A percentile compares a stretch with the other conserved stretches of the same genome.
Conservation (phyloP, 352 stramenopile genomes). For the Phytophthora citricola region DNA sequence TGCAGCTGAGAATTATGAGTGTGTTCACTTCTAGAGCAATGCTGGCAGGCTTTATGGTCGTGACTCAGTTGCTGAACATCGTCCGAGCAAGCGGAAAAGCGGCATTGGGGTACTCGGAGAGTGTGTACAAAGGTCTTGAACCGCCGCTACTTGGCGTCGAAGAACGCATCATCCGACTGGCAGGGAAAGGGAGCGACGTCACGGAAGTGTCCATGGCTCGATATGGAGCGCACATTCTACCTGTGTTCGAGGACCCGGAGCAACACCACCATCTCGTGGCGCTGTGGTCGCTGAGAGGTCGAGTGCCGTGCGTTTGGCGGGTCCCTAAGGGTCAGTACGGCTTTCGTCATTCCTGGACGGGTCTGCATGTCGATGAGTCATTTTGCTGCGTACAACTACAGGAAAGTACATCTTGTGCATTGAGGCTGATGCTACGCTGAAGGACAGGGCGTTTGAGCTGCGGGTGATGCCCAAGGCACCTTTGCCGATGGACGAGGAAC, state of each 20-base stretch:
- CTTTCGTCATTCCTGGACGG: conserved; percentile 67
- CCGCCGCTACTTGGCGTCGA: conserved; percentile 58
- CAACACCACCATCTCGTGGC: conserved; percentile 56
- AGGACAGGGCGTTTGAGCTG: conserved; percentile 60
- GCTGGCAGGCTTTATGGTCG: conserved; percentile 68
- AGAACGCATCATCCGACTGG: conserved; percentile 69
- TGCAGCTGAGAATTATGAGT: conserved; percentile 50
- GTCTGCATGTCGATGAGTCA: conserved; percentile 50
- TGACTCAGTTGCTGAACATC: conserved; percentile 73
- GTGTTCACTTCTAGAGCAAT: conserved; percentile 57
- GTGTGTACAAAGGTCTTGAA: conserved; percentile 57
- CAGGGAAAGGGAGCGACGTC: conserved; percentile 61
- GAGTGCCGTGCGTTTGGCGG: conserved; percentile 64
- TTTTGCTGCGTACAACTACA: conserved; percentile 71
- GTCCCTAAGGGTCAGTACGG: conserved; percentile 59
- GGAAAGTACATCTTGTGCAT: conserved; percentile 74
- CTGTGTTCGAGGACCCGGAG: conserved; percentile 60
- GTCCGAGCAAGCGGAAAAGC: conserved; percentile 53
- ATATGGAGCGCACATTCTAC: conserved; percentile 70
- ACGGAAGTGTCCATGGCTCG: conserved; percentile 72
- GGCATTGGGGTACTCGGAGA: conserved; percentile 53
- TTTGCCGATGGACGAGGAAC: conserved; percentile 34
- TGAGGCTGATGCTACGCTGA: conserved; percentile 62
- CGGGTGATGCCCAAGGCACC: conserved; percentile 31
- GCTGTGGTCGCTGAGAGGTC: conserved; percentile 61